These are phyloP conservation scores for Anisodus tanguticus DNA, from an alignment of 257 asterid species.

Conservation along the genomic window DNA sequence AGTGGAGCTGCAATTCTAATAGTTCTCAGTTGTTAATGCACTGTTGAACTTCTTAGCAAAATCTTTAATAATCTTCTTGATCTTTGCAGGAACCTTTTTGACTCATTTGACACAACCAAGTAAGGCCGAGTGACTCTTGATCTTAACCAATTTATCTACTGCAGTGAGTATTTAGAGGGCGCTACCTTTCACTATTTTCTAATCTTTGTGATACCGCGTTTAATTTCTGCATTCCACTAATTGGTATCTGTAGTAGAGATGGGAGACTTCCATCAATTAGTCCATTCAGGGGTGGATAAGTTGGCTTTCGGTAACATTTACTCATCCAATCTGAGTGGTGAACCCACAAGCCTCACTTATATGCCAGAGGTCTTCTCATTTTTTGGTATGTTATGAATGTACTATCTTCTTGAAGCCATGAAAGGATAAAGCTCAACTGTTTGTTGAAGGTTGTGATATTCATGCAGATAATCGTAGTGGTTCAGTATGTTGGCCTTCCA, in stretches of 20 bases:
- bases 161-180: constrained; percentile 59
- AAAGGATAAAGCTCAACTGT: background rate
- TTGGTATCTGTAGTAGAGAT: constrained; percentile 16
- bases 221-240: background rate
- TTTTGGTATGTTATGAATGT: background rate
- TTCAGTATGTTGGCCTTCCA: constrained; percentile 7
- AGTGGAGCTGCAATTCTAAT: background rate
- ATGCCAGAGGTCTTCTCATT: background rate
- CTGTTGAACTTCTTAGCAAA: constrained; percentile 1
- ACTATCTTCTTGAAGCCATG: constrained; percentile 6
- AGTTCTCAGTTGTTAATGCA: background rate
- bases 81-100: constrained; percentile 65
- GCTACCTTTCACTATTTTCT: background rate
- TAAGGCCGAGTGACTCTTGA: constrained; percentile 86
- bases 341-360: constrained; percentile 7
- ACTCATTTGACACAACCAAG: constrained; percentile 77
- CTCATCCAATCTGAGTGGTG: constrained; percentile 18
- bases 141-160: constrained; percentile 77
- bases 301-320: background rate
- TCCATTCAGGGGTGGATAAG: constrained; percentile 2
- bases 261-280: background rate
- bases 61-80: background rate
- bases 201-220: background rate
- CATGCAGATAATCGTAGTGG: background rate
- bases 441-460: constrained; percentile 3